Evolutionary conservation across 2,329 filamentous ascomycete species (phyloP).

Genomic region (Didymella glomerata): DNA sequence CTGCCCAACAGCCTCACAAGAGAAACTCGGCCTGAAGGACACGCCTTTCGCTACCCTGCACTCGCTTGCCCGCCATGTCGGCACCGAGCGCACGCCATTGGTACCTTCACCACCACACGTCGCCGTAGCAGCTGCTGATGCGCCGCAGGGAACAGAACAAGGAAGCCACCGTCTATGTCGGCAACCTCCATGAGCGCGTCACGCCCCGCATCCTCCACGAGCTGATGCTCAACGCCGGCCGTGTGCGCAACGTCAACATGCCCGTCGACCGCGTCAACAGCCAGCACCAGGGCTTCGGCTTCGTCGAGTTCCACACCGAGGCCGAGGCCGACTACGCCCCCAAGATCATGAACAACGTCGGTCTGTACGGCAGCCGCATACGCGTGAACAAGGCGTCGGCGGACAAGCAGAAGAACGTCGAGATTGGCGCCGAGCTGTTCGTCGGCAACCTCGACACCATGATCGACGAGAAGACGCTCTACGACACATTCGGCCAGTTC

Average conservation of each 20-base stretch:
- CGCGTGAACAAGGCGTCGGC: slow-evolving; percentile 94
- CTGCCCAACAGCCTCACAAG: not conserved
- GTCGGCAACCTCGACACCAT: slow-evolving; percentile 93
- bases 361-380: slow-evolving; percentile 91
- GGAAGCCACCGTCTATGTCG: slow-evolving; percentile 96
- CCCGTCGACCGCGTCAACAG: slow-evolving; percentile 98
- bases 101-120: slow-evolving; percentile 57
- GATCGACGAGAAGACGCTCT: slow-evolving; percentile 95
- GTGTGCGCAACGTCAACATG: slow-evolving; percentile 97
- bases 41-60: not conserved
- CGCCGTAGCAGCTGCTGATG: not conserved
- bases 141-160: slow-evolving; percentile 82
- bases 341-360: slow-evolving; percentile 94
- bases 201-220: slow-evolving; percentile 93
- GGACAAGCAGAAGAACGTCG: slow-evolving; percentile 91
- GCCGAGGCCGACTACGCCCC: slow-evolving; percentile 96
- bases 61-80: slow-evolving; percentile 59
- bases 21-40: not conserved
- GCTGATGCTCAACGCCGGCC: slow-evolving; percentile 96
- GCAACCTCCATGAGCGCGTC: slow-evolving; percentile 97
- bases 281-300: slow-evolving; percentile 96
- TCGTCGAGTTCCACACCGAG: slow-evolving; percentile 97
- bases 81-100: slow-evolving; percentile 75
- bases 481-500: slow-evolving; percentile 94
- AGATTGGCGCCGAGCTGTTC: slow-evolving; percentile 96